Base-by-base conservation (phyloP, 2,329 filamentous ascomycete species). In the Bimuria novae-zelandiae region DNA sequence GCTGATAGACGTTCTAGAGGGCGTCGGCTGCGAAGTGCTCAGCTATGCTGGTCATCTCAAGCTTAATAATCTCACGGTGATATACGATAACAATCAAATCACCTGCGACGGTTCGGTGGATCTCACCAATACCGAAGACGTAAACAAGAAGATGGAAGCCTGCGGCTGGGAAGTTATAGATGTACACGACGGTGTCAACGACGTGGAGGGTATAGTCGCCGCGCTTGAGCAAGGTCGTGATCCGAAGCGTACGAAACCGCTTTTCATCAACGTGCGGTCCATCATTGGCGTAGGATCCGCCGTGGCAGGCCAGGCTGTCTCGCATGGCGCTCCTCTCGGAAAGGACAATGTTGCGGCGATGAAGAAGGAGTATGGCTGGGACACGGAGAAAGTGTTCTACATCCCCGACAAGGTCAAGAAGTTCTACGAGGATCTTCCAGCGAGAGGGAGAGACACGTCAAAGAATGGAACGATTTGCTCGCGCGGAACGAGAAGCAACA, bases 21-120 rank as follows among this genome's bases (percentile, higher is more conserved):
- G 83, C 23, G 82, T 85, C 0, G 79, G 75, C 0, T 72, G 84
- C 1, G 84, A 86, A 63, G 79, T 83, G 0, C 79, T 86, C 42
- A 78, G 78, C 3, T 76, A 84, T 5, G 82, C 82, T 5, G 83
- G 82, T 1, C 81, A 84, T 63, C 76, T 78, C 65, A 77, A 75
- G 56, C 72, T 86, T 8, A 79, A 81, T 69, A 85, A 85, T 64
- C 69, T 86, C 1, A 79, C 78, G 3, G 68, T 85, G 22, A 80
- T 84, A 41, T 85, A 85, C 57, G 83, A 85, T 58, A 85, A 86
- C 68, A 85, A 85, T 64, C 79, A 83, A 60, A 74, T 85, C 42
- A 84, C 82, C 4, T 85, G 82, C 60, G 83, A 85, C 52, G 83
- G 83, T 1, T 77, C 76, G 2, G 77, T 84, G 2, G 81, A 84